phyloP scores from a whole-genome alignment of 2,329 filamentous ascomycete genomes.

The Clarireedia paspali region DNA sequence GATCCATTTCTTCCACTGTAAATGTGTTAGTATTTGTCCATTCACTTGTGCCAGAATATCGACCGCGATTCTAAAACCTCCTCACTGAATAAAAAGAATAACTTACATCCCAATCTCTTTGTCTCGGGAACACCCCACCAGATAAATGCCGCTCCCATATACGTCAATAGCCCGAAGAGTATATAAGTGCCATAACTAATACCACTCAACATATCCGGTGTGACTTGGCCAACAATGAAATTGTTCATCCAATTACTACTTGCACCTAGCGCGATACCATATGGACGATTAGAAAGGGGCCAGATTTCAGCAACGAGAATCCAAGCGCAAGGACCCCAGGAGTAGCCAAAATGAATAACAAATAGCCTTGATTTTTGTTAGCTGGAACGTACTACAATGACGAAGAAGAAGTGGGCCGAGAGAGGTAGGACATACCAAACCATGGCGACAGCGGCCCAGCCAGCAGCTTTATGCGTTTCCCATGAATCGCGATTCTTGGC shows the following conservation, averaged over 20 bases:
- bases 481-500: conserved; percentile 56
- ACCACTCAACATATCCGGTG: conserved; percentile 55
- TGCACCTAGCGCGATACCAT: conserved; percentile 62
- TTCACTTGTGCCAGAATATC: too few species aligned
- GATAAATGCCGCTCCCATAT: conserved; percentile 49
- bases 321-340: conserved; percentile 69
- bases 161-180: conserved; percentile 59
- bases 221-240: conserved; percentile 59
- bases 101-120: conserved; percentile 36
- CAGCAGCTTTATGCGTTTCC: conserved; percentile 47
- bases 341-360: conserved; percentile 67
- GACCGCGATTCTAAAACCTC: not conserved
- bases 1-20: conserved; percentile 50
- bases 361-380: conserved; percentile 43
- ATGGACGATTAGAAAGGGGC: conserved; percentile 61
- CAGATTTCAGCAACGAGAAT: conserved; percentile 69
- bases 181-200: conserved; percentile 68
- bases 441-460: conserved; percentile 60
- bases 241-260: conserved; percentile 58
- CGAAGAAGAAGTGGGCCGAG: not conserved
- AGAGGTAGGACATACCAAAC: conserved; percentile 41
- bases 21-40: not conserved
- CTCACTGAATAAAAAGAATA: not conserved
- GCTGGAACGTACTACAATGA: not conserved
- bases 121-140: conserved; percentile 46